These are phyloP conservation scores for Cladobotryum mycophilum DNA, from an alignment of 2,329 filamentous ascomycete species.

Conservation along the genomic window DNA sequence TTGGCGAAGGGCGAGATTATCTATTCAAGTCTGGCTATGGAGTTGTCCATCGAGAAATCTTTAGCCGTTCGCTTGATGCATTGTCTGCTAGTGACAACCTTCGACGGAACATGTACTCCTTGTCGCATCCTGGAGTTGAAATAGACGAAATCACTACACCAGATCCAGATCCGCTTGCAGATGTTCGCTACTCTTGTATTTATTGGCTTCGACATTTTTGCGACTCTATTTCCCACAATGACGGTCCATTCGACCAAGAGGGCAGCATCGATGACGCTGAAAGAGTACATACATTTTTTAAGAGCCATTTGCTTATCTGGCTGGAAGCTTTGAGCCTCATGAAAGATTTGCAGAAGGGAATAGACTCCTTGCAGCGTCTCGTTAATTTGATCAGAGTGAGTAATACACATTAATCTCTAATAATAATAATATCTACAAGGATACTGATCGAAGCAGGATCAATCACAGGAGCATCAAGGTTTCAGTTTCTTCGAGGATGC, in stretches of 20 bases:
- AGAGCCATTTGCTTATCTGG: conserved; percentile 1
- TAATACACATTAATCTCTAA: too few relatives aligned
- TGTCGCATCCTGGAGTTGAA: conserved; percentile 16
- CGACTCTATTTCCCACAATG: too few relatives aligned
- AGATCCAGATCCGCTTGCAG: conserved; percentile 14
- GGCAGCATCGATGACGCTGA: neutral
- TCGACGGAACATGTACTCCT: conserved; percentile 29
- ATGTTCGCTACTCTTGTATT: conserved; percentile 13
- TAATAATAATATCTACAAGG: too few relatives aligned
- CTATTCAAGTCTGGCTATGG: conserved; percentile 24
- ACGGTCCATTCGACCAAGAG: too few relatives aligned
- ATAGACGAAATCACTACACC: conserved; percentile 10
- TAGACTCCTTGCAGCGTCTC: neutral
- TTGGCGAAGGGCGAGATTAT: conserved; percentile 12
- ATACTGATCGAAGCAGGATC: too few relatives aligned
- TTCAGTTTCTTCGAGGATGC: conserved; percentile 2
- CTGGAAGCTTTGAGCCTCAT: neutral
- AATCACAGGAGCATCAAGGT: too few relatives aligned
- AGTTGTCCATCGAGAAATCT: conserved; percentile 25
- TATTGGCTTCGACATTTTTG: conserved; percentile 18
- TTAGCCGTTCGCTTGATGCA: conserved; percentile 26
- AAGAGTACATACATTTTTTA: neutral
- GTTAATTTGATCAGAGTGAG: too few relatives aligned
- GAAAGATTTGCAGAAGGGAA: neutral
- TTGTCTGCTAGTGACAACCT: conserved; percentile 21